Evolutionary conservation across 345 rosid genomes (phyloP).

Genomic region (Corchorus olitorius): DNA sequence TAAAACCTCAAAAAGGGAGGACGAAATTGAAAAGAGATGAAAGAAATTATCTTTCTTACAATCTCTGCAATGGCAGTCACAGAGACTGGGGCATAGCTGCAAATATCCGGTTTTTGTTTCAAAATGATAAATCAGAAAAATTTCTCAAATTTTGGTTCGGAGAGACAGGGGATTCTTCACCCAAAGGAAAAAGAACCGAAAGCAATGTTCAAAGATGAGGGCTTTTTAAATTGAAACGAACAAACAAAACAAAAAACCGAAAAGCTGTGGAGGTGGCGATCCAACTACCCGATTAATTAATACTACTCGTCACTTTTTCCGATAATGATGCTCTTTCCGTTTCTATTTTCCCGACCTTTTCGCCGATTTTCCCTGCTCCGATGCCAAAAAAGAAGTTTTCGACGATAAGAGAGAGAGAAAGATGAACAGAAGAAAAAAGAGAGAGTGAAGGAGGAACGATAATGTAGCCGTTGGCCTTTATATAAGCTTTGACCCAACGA

Average conservation of each 20-base stretch:
- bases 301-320: slow-evolving; percentile 19
- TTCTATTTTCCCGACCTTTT: slow-evolving; percentile 28
- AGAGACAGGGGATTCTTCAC: slow-evolving; percentile 26
- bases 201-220: slow-evolving; percentile 22
- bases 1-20: neutral
- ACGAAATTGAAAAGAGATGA: neutral
- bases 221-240: slow-evolving; percentile 18
- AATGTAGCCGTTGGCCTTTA: slow-evolving; percentile 57
- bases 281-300: slow-evolving; percentile 22
- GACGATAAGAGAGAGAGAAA: slow-evolving; percentile 25
- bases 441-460: slow-evolving; percentile 18
- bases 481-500: slow-evolving; percentile 38
- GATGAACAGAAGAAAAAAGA: neutral
- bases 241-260: neutral
- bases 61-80: slow-evolving; percentile 12
- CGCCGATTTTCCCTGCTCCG: slow-evolving; percentile 41
- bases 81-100: slow-evolving; percentile 7
- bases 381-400: slow-evolving; percentile 17
- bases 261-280: slow-evolving; percentile 18
- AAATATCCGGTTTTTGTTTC: neutral
- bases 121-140: neutral
- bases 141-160: neutral
- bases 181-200: slow-evolving; percentile 48
- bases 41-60: neutral
- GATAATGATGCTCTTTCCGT: slow-evolving; percentile 21